Evolutionary conservation across 805 yeast species (phyloP), one percentile per base, ranked within the genome.

Genomic region (Ogataea neopini): DNA sequence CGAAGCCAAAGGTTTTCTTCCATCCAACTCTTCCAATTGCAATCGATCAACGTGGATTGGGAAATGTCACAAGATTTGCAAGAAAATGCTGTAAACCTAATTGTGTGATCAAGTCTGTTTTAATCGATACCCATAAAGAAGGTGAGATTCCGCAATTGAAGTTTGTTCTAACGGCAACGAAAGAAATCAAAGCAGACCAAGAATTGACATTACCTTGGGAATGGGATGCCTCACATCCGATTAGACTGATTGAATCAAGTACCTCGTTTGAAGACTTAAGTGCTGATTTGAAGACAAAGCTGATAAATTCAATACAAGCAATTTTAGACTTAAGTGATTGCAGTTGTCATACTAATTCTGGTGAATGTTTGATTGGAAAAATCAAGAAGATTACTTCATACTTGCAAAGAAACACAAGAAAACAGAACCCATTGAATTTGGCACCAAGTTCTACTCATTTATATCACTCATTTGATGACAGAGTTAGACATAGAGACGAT

Each of bases 161-260:
- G 45, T 82, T 87, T 59, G 71, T 80, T 7, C 72, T 88, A 8
- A 71, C 71, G 23, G 79, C 96, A 0, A 64, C 74, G 1, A 75
- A 71, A 40, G 78, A 79, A 2, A 77, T 91, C 22, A 71, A 73
- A 43, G 65, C 74, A 8, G 89, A 81, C n/a, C 79, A 82, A 33
- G 97, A 91, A 60, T 66, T 92, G 17, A 76, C 91, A 0, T 65
- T 89, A 8, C 79, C 83, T 1, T 92, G 98, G 98, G 88, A 84
- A 50, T 92, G 97, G 96, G 96, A 90, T 60, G 61, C 67, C 3
- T 53, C 70, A 14, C 96, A 90, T 62, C 96, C 97, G 2, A 86
- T 89, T 32, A 68, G 71, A 44, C 74, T 75, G 53, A 67, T 86
- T 45, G 71, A 77, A 20, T 45, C 51, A 11, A 64, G 69, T 20